These are phyloP conservation scores for Mycena alexandri DNA, from an alignment of 768 basidiomycete genomes.

Conservation along the genomic window DNA sequence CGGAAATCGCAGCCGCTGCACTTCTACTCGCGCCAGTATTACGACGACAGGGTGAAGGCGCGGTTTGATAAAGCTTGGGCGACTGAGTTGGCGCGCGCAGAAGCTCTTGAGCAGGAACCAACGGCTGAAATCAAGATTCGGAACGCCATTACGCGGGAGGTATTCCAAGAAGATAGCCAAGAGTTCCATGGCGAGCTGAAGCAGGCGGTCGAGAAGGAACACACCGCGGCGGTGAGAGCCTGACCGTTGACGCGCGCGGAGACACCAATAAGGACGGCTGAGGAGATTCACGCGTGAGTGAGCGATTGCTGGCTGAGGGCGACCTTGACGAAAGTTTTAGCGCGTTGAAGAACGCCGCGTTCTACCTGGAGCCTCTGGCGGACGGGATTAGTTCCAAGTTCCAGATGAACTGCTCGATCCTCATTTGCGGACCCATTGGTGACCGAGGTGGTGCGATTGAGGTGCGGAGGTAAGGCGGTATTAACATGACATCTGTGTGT, in stretches of 20 bases:
- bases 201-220: neutral
- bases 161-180: neutral
- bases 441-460: neutral
- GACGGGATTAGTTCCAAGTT: neutral
- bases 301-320: no score
- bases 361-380: constrained; percentile 1
- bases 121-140: neutral
- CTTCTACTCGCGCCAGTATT: neutral
- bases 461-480: neutral
- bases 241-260: neutral
- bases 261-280: neutral
- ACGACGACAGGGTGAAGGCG: constrained; percentile 4
- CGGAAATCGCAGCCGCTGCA: neutral
- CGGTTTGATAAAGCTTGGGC: neutral
- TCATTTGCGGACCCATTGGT: neutral
- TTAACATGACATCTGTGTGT: neutral
- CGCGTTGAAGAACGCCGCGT: constrained; percentile 1
- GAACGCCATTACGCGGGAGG: neutral
- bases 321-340: neutral
- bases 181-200: neutral
- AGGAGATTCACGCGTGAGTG: constrained; percentile 3
- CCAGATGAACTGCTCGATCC: neutral
- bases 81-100: neutral
- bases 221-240: neutral
- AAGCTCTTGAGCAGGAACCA: neutral